These are phyloP conservation scores for Citrus mangshanensis DNA, from an alignment of 345 rosid species.

Conservation along the genomic window DNA sequence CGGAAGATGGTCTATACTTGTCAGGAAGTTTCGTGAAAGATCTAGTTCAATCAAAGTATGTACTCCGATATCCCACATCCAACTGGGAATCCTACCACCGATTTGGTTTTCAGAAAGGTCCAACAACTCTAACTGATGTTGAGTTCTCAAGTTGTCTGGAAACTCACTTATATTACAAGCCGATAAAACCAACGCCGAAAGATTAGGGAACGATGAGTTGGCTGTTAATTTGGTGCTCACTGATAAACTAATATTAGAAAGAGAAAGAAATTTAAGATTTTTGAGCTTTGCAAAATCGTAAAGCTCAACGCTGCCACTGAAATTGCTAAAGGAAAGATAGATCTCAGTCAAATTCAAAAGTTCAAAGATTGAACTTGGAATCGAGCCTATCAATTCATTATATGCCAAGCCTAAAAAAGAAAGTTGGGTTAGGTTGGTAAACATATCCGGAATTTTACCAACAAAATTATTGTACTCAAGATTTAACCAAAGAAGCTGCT, in stretches of 20 bases:
- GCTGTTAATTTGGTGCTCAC: too few relatives aligned
- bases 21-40: background rate
- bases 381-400: background rate
- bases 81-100: too few relatives aligned
- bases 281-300: slow-evolving; percentile 8
- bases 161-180: background rate
- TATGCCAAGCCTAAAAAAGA: fast-evolving
- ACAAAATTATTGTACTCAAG: background rate
- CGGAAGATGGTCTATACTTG: too few relatives aligned
- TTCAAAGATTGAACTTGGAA: background rate
- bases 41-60: fast-evolving
- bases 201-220: background rate
- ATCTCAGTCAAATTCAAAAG: fast-evolving
- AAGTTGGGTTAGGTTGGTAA: background rate
- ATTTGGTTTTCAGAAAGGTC: background rate
- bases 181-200: fast-evolving
- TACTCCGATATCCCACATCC: background rate
- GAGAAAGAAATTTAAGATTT: background rate
- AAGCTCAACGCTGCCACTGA: background rate
- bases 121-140: background rate
- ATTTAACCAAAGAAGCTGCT: background rate
- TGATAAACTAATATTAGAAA: too few relatives aligned
- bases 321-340: too few relatives aligned
- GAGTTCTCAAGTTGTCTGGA: background rate
- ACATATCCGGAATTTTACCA: slow-evolving; percentile 19